Evolutionary conservation across 2,329 filamentous ascomycete genomes (phyloP).

Genomic region (Didymella glomerata): DNA sequence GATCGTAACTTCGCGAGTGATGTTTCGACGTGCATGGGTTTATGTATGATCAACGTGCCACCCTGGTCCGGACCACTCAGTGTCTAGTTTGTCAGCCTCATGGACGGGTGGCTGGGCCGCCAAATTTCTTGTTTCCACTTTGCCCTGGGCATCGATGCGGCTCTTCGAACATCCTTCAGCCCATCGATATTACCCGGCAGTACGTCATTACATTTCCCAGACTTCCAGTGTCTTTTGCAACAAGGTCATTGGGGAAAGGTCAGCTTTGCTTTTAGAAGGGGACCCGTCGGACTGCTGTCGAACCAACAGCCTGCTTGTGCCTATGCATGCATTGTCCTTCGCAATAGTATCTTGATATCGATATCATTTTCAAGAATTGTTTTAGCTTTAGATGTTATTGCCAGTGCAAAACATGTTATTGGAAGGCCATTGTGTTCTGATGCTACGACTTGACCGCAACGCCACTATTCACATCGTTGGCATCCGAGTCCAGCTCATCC

Average conservation of each 20-base stretch:
- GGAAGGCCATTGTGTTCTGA: neutral
- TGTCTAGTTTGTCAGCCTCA: slow-evolving; percentile 2
- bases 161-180: slow-evolving; percentile 4
- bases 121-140: slow-evolving; percentile 4
- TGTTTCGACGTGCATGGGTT: neutral
- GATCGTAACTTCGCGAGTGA: neutral
- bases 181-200: slow-evolving; percentile 9
- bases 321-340: neutral
- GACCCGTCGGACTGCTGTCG: neutral
- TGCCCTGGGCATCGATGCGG: slow-evolving; percentile 6
- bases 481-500: neutral
- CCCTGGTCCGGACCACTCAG: neutral
- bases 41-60: slow-evolving; percentile 1
- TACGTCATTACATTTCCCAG: neutral
- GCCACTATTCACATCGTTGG: neutral
- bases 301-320: neutral
- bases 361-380: neutral
- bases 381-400: too few species aligned
- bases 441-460: slow-evolving; percentile 1
- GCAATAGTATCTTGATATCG: too few species aligned
- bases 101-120: slow-evolving; percentile 9
- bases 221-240: neutral
- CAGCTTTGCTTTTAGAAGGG: neutral
- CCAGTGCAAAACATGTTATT: neutral
- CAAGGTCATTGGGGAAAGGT: neutral